A percentile compares a stretch with the other conserved stretches of the same genome.
phyloP scores from a whole-genome alignment of 768 basidiomycete species.

The Suillus clintonianus region DNA sequence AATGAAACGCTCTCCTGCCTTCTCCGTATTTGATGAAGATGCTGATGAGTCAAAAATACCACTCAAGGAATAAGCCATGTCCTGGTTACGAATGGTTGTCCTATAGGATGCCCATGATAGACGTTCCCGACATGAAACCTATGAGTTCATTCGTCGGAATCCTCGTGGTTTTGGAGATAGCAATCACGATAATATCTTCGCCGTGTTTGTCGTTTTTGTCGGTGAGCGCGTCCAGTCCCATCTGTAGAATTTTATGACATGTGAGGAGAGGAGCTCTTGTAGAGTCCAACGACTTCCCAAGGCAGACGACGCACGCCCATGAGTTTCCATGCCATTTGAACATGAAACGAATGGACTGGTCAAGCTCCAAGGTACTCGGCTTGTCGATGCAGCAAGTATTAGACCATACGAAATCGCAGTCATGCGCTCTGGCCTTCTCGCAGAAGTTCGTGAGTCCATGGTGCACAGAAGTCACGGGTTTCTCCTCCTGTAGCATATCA shows the following conservation, averaged over 20 bases:
- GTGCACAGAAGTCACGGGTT: not conserved
- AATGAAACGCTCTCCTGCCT: not conserved
- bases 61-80: not conserved
- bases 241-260: not conserved
- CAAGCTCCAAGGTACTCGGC: conserved; percentile 12
- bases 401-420: conserved; percentile 7
- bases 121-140: not conserved
- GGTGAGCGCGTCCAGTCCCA: not conserved
- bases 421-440: not conserved
- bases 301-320: not conserved
- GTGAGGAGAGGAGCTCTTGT: not conserved
- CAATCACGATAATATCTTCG: not conserved
- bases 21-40: not conserved
- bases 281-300: not conserved
- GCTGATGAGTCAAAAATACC: not conserved
- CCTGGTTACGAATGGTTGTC: not conserved
- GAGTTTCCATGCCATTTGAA: conserved; percentile 14
- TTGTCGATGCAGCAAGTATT: conserved; percentile 14
- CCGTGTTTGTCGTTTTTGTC: not conserved
- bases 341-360: conserved; percentile 16
- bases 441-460: conserved; percentile 1
- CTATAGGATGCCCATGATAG: not conserved
- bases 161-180: not conserved
- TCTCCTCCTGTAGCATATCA: not conserved
- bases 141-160: not conserved